Base-by-base conservation (phyloP, 1,284 basidiomycete species). In the Coniophora puteana region DNA sequence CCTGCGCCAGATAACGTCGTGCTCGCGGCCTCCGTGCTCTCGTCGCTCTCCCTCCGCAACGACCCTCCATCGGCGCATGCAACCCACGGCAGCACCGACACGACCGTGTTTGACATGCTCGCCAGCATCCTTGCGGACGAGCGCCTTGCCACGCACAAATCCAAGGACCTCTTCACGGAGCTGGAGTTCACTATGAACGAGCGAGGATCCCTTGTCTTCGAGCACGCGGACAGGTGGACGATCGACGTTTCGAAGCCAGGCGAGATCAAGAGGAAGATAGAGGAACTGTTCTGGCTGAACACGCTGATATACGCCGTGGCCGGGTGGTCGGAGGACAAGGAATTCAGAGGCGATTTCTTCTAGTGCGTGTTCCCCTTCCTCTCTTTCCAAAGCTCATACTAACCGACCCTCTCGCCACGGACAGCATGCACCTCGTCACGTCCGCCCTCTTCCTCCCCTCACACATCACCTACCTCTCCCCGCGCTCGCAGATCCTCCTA, bases 361-460 rank as follows among this genome's bases (percentile, higher is more conserved):
- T 35, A 67, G 76, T 76, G 41, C 50, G 72, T 60, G 1, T 24
- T n/a, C n/a, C 1, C 26, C n/a, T n/a, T n/a, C n/a, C n/a, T n/a
- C n/a, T n/a, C n/a, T n/a, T n/a, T n/a, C n/a, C n/a, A 10, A 16
- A 5, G 6, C 24, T 6, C 5, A 20, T 32, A 41, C 23, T 46
- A 26, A n/a, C 25, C 23, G 16, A 23, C 24, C 1, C 20, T 8
- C 4, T 11, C n/a, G n/a, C n/a, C n/a, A n/a, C n/a, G n/a, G n/a
- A 3, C 11, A 78, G 76, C 10, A 72, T 77, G 69, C 76, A 78
- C 45, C 49, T 76, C 18, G 69, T 78, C 36, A 80, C 77, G 0
- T 76, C 74, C 16, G 69, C 69, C 8, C 51, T 75, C 21, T 78
- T 78, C 51, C 53, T 77, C 16, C 62, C 69, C 1, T 66, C 76